These are phyloP conservation scores for Berberis thunbergii DNA, from an alignment of 164 flowering plant genomes.

Conservation along the genomic window DNA sequence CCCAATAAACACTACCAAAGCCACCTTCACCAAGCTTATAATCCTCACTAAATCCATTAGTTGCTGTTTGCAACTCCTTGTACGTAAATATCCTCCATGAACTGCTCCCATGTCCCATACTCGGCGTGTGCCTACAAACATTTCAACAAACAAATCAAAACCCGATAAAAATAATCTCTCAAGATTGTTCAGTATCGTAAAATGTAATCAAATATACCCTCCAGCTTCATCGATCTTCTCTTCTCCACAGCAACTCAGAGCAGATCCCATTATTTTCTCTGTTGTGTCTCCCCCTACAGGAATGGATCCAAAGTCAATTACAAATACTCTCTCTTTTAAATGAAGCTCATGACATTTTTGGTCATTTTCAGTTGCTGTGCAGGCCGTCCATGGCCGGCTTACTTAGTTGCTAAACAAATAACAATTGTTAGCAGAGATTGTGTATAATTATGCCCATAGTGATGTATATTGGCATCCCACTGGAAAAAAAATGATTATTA, in stretches of 20 bases:
- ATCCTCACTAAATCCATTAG: slow-evolving; percentile 63
- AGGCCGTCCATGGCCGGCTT: slow-evolving; percentile 21
- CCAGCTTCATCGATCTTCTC: slow-evolving; percentile 44
- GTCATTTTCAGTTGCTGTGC: slow-evolving; percentile 13
- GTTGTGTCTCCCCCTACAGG: background rate
- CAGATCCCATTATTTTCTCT: slow-evolving; percentile 42
- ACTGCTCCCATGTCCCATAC: slow-evolving; percentile 8
- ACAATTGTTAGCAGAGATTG: too few species aligned
- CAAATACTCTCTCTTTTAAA: slow-evolving; percentile 12
- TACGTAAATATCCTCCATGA: slow-evolving; percentile 65
- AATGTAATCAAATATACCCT: slow-evolving; percentile 23
- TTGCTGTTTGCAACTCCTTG: slow-evolving; percentile 62
- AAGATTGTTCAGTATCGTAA: background rate
- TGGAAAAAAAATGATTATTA: too few species aligned
- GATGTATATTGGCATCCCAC: too few species aligned
- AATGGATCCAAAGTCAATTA: slow-evolving; percentile 5
- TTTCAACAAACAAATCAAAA: background rate
- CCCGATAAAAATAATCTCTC: background rate
- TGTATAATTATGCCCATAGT: background rate
- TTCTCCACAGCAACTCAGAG: slow-evolving; percentile 41
- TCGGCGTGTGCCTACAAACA: slow-evolving; percentile 17
- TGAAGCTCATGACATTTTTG: slow-evolving; percentile 1
- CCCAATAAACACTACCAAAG: slow-evolving; percentile 82
- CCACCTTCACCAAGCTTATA: slow-evolving; percentile 83
- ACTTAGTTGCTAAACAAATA: background rate